Percentiles rank a stretch among this genome's conserved stretches.
Conservation (phyloP, 140 eudicot genomes). For the Eryngium alpinum region DNA sequence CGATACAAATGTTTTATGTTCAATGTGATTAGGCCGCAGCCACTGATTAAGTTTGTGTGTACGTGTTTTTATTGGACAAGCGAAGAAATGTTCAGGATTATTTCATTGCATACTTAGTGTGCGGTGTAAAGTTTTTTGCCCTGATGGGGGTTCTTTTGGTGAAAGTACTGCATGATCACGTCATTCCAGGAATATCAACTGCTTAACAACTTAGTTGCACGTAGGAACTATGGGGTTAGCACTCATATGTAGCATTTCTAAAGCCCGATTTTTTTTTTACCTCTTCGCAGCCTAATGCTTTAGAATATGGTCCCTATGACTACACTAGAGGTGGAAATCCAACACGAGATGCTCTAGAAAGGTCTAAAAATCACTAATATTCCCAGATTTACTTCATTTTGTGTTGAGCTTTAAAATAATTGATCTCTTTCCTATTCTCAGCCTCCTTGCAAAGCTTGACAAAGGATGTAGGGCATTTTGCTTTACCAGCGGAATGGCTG, state of each 20-base stretch:
- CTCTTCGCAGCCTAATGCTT: conserved; percentile 71
- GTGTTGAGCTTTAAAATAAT: background rate
- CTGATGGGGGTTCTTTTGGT: background rate
- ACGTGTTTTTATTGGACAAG: background rate
- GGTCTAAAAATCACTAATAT: conserved; percentile 30
- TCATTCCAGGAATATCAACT: background rate
- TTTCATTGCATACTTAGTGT: background rate
- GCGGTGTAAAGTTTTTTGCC: background rate
- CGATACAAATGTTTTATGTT: background rate
- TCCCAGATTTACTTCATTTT: conserved; percentile 28
- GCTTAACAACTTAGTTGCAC: background rate
- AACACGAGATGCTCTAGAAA: conserved; percentile 78
- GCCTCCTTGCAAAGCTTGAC: conserved; percentile 86
- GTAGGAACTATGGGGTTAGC: background rate
- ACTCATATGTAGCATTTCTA: background rate
- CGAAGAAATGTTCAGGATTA: background rate
- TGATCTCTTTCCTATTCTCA: conserved; percentile 17
- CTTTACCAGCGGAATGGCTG: conserved; percentile 99
- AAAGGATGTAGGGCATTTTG: conserved; percentile 88
- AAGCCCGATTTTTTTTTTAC: background rate
- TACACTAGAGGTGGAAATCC: conserved; percentile 99
- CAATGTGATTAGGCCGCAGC: background rate
- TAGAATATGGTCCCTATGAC: conserved; percentile 81
- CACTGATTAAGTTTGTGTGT: background rate
- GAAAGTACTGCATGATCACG: too few relatives aligned